Evolutionary conservation across 805 yeast species (phyloP).

Genomic region (Candida michaelii): DNA sequence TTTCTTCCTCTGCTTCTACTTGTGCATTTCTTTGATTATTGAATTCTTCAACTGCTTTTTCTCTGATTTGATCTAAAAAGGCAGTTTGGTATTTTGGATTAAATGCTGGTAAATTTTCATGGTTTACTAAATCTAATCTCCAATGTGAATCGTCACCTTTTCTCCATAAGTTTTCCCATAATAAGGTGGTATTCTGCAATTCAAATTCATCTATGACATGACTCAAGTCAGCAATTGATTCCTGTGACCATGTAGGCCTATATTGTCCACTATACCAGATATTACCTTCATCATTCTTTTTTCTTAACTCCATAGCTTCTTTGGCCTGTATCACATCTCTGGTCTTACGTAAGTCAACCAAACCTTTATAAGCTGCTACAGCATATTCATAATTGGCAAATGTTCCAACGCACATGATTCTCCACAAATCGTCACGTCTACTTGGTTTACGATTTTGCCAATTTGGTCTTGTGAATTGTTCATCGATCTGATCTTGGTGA

Average conservation of each 20-base stretch:
- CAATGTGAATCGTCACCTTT: slow-evolving; percentile 78
- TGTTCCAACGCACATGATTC: slow-evolving; percentile 82
- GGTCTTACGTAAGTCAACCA: slow-evolving; percentile 69
- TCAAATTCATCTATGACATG: slow-evolving; percentile 66
- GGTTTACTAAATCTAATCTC: slow-evolving; percentile 59
- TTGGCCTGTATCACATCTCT: slow-evolving; percentile 63
- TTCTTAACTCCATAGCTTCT: slow-evolving; percentile 67
- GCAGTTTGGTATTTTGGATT: slow-evolving; percentile 68
- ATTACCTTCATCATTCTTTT: slow-evolving; percentile 72
- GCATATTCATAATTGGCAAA: slow-evolving; percentile 62
- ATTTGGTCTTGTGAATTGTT: slow-evolving; percentile 77
- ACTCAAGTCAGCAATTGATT: slow-evolving; percentile 82
- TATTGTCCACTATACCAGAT: slow-evolving; percentile 86
- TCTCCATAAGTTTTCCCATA: slow-evolving; percentile 89
- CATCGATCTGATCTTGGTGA: slow-evolving; percentile 59
- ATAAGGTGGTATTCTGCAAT: slow-evolving; percentile 48
- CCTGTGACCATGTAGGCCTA: slow-evolving; percentile 88
- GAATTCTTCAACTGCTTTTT: slow-evolving; percentile 36
- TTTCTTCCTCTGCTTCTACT: background rate
- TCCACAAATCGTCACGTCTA: slow-evolving; percentile 84
- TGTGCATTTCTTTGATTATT: slow-evolving; percentile 1
- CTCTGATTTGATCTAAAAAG: slow-evolving; percentile 59
- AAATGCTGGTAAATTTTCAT: slow-evolving; percentile 56
- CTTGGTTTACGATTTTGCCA: slow-evolving; percentile 86
- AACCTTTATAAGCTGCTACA: slow-evolving; percentile 68